phyloP scores from a whole-genome alignment of 192 early-diverging fungal species.

The Coemansia sp. region DNA sequence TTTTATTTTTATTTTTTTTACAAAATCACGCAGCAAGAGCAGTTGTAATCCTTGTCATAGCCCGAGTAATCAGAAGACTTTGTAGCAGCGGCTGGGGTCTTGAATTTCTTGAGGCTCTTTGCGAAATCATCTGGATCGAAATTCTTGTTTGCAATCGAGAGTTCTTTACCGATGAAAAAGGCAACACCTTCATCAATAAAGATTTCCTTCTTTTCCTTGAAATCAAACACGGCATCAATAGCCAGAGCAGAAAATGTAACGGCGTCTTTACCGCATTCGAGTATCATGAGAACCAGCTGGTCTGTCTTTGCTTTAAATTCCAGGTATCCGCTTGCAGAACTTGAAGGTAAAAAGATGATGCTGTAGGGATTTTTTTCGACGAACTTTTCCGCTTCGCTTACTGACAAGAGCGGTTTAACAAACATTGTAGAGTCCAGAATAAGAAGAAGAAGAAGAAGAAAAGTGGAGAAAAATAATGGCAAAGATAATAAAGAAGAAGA shows the following conservation, averaged over 20 bases:
- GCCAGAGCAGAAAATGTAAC: neutral
- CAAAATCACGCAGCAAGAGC: neutral
- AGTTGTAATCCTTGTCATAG: neutral
- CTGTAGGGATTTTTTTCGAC: neutral
- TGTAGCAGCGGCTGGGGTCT: neutral
- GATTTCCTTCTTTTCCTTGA: slow-evolving; percentile 7
- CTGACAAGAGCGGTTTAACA: neutral
- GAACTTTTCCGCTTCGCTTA: neutral
- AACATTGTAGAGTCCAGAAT: neutral
- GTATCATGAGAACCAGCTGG: neutral
- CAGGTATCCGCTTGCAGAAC: neutral
- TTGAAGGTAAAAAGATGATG: no score
- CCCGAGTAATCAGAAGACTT: no score
- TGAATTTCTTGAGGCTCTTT: neutral
- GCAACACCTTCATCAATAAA: neutral
- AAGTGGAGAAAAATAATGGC: slow-evolving; percentile 8
- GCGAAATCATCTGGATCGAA: neutral
- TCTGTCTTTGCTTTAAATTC: neutral
- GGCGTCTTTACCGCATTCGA: neutral
- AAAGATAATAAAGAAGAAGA: neutral
- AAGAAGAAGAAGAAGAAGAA: neutral
- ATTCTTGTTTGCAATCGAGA: neutral
- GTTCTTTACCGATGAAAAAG: neutral
- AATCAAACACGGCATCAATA: neutral
- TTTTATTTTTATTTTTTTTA: no score